Base-by-base conservation (phyloP, 306 rosid genomes). In the Carpinus viminea region DNA sequence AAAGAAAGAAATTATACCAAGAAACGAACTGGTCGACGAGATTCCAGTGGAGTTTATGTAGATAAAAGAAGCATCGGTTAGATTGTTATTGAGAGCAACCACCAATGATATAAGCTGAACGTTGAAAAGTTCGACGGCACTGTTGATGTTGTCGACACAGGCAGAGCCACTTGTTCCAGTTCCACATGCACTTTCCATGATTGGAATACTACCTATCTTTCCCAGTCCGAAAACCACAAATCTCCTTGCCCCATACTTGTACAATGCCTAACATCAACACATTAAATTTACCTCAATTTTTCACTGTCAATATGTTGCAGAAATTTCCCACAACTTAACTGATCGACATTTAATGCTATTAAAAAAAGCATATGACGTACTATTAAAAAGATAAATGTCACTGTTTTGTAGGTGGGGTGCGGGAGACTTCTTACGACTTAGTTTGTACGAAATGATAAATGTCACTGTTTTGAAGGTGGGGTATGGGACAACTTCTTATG, bases 191-290 rank as follows among this genome's bases (percentile, higher is more conserved):
- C 2, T 8, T 24, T 3, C 10, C 17, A 4, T 21, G 21, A 6
- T 0, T 5, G 60, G 60, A 18, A 2, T 54, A 54, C 60, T 6
- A 5, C 81, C 85, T 3, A 81, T 7, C 6, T 1, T 3, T 1
- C 81, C 85, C 8, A 76, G 0, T 45, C 77, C 85, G 11, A 48
- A 48, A 6, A 71, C 12, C 12, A 2, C 80, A 2, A 81, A 12
- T 66, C 76, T 81, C 18, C 85, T 61, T 70, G 85, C 85, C 52
- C 76, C 74, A 7, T 3, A 26, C 0, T 36, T n/a, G 68, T 81
- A 62, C 55, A 81, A 60, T 6, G 55, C 31, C 84, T 75, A 16
- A 3, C 77, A 79, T 47, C 0, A 7, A 47, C 2, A 1, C 1
- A 46, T 5, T n/a, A n/a, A n/a, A n/a, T n/a, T n/a, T n/a, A 46